Evolutionary conservation across 805 yeast species (phyloP), one percentile per base, ranked within the genome.

Genomic region (Torulaspora gathmanii): DNA sequence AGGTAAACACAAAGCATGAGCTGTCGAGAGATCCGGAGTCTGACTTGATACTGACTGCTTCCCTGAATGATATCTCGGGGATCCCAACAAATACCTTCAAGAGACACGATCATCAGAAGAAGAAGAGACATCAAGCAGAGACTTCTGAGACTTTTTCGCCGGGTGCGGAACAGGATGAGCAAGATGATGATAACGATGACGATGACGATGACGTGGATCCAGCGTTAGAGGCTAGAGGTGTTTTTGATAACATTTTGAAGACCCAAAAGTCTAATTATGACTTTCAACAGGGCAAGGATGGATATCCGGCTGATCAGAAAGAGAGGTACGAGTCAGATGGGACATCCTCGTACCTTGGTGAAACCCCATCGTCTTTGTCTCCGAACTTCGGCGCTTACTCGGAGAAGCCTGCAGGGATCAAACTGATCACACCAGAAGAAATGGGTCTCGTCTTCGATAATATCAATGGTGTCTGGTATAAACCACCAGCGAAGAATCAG

Each of bases 21-120:
- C 10, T 34, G 30, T 36, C 33, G 22, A 40, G 42, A 44, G 44
- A 50, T 13, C 48, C 55, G 1, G 51, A 47, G 23, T 48, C 56
- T 6, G 56, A 58, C 34, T 38, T 58, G 16, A 53, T 58, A 5
- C 54, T 58, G 11, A 53, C 60, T n/a, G 54, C 61, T 7, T 58
- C 63, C 7, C 35, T 58, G 28, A 58, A 55, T 39, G 63, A 58
- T 45, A 50, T 58, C 5, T 56, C 63, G 5, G 54, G 58, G 2
- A 56, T 58, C n/a, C 63, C 63, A 4, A 50, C 57, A 12, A 56
- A 58, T 38, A 58, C 63, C 12, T 58, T 58, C 44, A 58, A 56
- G 42, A 53, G 54, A 17, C 55, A 53, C 35, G 50, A 44, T 36
- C 49, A 44, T 26, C 36, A 31, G 23, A 25, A 37, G 12, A 25